Evolutionary conservation across 192 early-diverging fungal genomes (phyloP).

Genomic region (Coemansia sp.): DNA sequence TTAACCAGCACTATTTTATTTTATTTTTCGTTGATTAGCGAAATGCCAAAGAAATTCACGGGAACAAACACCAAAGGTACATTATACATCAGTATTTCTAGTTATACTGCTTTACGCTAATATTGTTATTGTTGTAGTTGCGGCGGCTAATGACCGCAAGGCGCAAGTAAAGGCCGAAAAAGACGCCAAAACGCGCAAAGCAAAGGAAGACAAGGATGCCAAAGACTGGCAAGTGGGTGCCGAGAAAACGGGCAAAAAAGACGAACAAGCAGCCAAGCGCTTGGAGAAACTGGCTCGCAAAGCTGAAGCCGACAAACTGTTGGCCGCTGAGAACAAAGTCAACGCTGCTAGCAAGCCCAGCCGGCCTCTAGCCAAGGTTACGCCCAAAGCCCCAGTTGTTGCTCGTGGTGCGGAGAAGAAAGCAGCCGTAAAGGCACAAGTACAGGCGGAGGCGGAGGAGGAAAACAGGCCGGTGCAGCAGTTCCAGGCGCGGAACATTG

Average conservation of each 20-base stretch:
- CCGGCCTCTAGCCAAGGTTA: conserved; percentile 13
- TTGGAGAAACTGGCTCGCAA: conserved; percentile 56
- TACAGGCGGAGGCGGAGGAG: conserved; percentile 6
- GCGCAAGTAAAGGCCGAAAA: conserved; percentile 64
- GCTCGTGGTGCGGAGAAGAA: conserved; percentile 28
- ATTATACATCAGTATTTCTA: background rate
- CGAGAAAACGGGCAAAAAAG: conserved; percentile 64
- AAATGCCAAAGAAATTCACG: conserved; percentile 60
- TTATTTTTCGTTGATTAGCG: background rate
- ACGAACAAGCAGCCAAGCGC: conserved; percentile 60
- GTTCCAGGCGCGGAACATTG: conserved; percentile 78
- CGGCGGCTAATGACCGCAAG: conserved; percentile 76
- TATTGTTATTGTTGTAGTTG: conserved; percentile 30
- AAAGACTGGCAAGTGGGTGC: conserved; percentile 66
- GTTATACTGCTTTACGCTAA: background rate
- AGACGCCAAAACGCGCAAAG: conserved; percentile 50
- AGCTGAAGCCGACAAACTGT: conserved; percentile 60
- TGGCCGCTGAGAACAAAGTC: conserved; percentile 62
- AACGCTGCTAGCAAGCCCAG: conserved; percentile 22
- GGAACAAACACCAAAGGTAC: conserved; percentile 59
- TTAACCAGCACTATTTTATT: background rate
- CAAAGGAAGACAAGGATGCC: conserved; percentile 61
- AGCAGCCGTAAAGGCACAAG: conserved; percentile 14
- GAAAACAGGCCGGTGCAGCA: conserved; percentile 53
- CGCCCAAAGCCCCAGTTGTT: conserved; percentile 5